These are phyloP conservation scores for Magnolia kwangsiensis DNA, from an alignment of 164 flowering plant genomes.

Conservation along the genomic window DNA sequence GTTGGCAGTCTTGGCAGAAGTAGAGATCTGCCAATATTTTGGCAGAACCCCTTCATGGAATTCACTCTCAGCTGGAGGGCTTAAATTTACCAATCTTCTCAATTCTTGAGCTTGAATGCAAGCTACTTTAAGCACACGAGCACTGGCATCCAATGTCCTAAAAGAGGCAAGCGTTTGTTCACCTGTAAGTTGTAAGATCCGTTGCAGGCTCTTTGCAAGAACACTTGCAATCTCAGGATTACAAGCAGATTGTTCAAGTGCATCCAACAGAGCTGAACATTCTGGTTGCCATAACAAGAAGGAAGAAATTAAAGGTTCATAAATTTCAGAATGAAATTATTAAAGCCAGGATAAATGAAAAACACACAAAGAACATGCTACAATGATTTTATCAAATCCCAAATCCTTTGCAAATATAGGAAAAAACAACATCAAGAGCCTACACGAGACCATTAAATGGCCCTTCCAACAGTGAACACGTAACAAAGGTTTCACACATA, in stretches of 20 bases:
- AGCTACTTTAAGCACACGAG: constrained; percentile 79
- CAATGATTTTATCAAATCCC: too few relatives aligned
- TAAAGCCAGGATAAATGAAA: too few relatives aligned
- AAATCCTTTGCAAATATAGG: too few relatives aligned
- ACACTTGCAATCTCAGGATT: constrained; percentile 57
- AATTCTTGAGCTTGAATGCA: constrained; percentile 73
- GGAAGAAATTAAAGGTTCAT: too few relatives aligned
- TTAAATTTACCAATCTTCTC: constrained; percentile 32
- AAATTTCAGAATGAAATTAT: too few relatives aligned
- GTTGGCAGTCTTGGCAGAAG: constrained; percentile 24
- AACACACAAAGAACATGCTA: too few relatives aligned
- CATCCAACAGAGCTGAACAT: constrained; percentile 71
- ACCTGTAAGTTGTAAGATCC: constrained; percentile 56
- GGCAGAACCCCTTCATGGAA: constrained; percentile 6
- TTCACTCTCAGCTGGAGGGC: constrained; percentile 19
- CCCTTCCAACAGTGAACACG: too few relatives aligned
- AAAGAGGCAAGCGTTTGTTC: constrained; percentile 85
- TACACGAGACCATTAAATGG: too few relatives aligned
- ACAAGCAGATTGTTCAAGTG: constrained; percentile 84
- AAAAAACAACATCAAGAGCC: too few relatives aligned
- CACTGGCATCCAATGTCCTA: constrained; percentile 59
- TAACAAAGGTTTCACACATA: too few relatives aligned
- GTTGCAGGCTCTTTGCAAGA: constrained; percentile 65
- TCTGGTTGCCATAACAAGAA: constrained; percentile 68
- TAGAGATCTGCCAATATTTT: constrained; percentile 19